phyloP scores from a whole-genome alignment of 495 filamentous ascomycete species.

The Neurospora sublineolata region DNA sequence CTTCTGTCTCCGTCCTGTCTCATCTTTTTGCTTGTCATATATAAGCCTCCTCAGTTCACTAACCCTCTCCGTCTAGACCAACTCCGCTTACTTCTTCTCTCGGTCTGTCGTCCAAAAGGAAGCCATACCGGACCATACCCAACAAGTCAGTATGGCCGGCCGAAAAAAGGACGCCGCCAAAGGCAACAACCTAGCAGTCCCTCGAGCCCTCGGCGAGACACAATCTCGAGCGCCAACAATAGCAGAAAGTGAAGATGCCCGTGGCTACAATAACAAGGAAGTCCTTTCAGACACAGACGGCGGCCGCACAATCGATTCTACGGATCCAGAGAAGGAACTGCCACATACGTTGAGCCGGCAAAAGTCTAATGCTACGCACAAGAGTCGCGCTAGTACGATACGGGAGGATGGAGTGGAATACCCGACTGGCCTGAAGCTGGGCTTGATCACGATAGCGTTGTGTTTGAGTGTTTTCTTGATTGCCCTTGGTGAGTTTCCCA shows the following conservation, averaged over 20 bases:
- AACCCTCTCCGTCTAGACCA: not conserved
- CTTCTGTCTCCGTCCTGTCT: not conserved
- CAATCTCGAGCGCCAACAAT: not conserved
- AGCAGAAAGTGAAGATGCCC: not conserved
- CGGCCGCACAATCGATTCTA: not conserved
- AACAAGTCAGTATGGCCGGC: not conserved
- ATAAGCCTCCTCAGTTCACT: not conserved
- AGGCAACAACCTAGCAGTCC: not conserved
- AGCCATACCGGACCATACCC: not conserved
- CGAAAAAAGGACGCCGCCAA: not conserved
- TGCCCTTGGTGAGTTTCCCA: slow-evolving; percentile 29
- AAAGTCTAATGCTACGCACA: not conserved
- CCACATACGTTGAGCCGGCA: not conserved
- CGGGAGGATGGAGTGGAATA: slow-evolving; percentile 36
- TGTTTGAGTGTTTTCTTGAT: slow-evolving; percentile 46
- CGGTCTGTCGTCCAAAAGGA: not conserved
- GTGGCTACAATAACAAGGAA: not conserved
- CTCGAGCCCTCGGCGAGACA: not conserved
- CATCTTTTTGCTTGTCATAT: not conserved
- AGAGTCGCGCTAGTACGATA: slow-evolving; percentile 7
- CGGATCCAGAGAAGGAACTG: not conserved
- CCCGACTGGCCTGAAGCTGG: slow-evolving; percentile 35
- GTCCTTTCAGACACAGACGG: not conserved
- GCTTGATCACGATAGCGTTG: slow-evolving; percentile 36
- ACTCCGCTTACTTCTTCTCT: not conserved